These are phyloP conservation scores for Parachaetomium inaequale DNA, from an alignment of 495 filamentous ascomycete genomes.

Conservation along the genomic window DNA sequence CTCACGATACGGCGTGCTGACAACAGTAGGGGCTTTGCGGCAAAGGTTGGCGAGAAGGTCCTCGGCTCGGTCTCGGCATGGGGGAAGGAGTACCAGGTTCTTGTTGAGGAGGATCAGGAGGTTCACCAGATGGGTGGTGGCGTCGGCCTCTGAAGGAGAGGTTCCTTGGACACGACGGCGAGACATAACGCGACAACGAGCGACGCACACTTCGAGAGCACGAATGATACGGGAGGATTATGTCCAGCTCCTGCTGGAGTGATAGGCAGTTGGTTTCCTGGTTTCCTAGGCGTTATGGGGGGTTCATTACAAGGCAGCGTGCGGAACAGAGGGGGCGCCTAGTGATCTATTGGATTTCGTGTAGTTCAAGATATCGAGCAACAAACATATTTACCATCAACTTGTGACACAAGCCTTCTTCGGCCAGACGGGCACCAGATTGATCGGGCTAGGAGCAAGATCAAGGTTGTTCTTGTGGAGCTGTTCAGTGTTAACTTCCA, in stretches of 20 bases:
- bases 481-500: too few relatives aligned
- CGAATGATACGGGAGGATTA: neutral
- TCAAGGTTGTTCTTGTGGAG: too few relatives aligned
- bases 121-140: conserved; percentile 18
- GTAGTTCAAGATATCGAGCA: neutral
- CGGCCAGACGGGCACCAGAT: too few relatives aligned
- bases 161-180: neutral
- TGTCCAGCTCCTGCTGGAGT: neutral
- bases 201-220: neutral
- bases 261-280: neutral
- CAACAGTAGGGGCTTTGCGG: conserved; percentile 66
- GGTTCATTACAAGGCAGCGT: neutral
- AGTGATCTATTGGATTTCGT: neutral
- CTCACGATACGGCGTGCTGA: conserved; percentile 6
- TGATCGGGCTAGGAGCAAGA: too few relatives aligned
- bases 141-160: conserved; percentile 3
- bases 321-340: neutral
- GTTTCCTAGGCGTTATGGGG: conserved; percentile 3
- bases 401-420: neutral
- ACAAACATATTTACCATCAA: neutral
- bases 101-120: conserved; percentile 70
- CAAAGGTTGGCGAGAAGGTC: conserved; percentile 63
- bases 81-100: conserved; percentile 59
- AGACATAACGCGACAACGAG: neutral
- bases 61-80: conserved; percentile 64